Conservation (phyloP, 345 rosid genomes). For the Raphanus sativus region DNA sequence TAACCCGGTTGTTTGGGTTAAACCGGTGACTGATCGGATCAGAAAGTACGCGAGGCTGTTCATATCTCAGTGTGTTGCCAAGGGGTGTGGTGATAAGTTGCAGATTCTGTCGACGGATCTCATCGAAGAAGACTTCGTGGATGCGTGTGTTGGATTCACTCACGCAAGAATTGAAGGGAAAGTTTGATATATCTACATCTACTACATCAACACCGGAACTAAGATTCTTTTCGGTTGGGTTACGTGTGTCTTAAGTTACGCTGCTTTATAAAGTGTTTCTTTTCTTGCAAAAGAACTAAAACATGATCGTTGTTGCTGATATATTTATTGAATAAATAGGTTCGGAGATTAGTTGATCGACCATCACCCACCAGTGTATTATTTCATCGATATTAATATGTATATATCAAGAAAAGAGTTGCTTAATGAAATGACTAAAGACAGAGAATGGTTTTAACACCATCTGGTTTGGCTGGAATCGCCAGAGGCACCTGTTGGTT, state of each 20-base stretch:
- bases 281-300: neutral
- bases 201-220: neutral
- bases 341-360: neutral
- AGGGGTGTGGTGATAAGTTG: constrained; percentile 54
- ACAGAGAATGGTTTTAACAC: too few relatives aligned
- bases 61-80: constrained; percentile 52
- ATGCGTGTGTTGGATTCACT: constrained; percentile 73
- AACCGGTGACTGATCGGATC: constrained; percentile 62
- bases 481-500: too few relatives aligned
- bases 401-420: neutral
- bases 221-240: neutral
- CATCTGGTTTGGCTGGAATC: too few relatives aligned
- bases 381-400: neutral
- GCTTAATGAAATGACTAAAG: neutral
- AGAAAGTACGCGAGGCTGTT: constrained; percentile 69
- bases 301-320: neutral
- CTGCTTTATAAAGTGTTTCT: neutral
- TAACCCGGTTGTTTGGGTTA: constrained; percentile 64
- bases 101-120: constrained; percentile 83
- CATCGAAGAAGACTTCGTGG: constrained; percentile 74
- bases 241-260: neutral
- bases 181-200: constrained; percentile 38
- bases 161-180: constrained; percentile 60
- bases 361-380: neutral
- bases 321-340: neutral